Base-by-base conservation (phyloP, 148 eudicot species). In the Hydrangea macrophylla region DNA sequence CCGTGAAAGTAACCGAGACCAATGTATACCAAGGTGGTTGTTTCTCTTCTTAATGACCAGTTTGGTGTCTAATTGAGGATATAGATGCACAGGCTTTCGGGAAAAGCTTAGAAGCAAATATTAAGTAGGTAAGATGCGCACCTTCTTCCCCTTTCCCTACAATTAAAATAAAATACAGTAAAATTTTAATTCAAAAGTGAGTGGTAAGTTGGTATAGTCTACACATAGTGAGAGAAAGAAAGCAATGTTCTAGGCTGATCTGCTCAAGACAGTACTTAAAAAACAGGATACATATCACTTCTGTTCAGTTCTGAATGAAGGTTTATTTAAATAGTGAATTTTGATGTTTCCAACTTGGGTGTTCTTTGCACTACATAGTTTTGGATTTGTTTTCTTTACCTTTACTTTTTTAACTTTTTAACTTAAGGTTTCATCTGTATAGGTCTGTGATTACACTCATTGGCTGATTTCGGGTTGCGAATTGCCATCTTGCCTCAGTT, bases 401-500 rank as follows among this genome's bases (percentile, higher is more conserved):
- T n/a, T n/a, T n/a, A n/a, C n/a, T n/a, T n/a, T n/a, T n/a, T n/a
- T n/a, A n/a, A n/a, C n/a, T 18, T 48, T 48, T 48, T 48, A 22
- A 48, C 53, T 48, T 66, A 70, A 70, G 77, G 67, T 78, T 75
- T 76, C 73, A 74, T 76, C 71, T 81, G 78, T 81, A 72, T 86
- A 83, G 87, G 90, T 70, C 84, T 83, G 67, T 83, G 82, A 86
- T 72, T 60, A 65, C 65, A 57, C 78, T 66, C 73, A 45, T 75
- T 81, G 84, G 81, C 84, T 79, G 75, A 75, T 40, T 75, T 55
- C 42, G 58, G 62, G 69, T 55, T 76, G 80, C 80, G 79, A 75
- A 79, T 68, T 70, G 17, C 64, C 60, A 37, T 67, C 76, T 66
- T 76, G 68, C 65, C 55, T 55, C 65, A 45, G 9, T 50, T 60